phyloP scores from a whole-genome alignment of 352 stramenopile species.

The Globisporangium spinosum region DNA sequence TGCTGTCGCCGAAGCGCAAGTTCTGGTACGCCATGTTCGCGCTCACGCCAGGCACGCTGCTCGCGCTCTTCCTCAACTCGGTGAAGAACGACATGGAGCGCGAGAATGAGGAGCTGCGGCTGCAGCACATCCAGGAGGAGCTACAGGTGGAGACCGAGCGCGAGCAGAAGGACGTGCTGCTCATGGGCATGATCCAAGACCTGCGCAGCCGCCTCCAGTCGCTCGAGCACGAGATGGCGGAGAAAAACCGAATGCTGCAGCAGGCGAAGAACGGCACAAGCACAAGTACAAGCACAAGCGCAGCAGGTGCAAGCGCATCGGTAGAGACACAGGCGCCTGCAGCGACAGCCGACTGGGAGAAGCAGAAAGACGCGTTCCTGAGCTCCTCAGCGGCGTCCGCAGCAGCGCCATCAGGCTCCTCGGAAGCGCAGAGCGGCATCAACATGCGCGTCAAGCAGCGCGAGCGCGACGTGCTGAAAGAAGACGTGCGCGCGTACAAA shows the following conservation, averaged over 20 bases:
- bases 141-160: conserved; percentile 33
- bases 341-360: conserved; percentile 23
- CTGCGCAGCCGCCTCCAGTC: conserved; percentile 50
- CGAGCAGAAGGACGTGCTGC: conserved; percentile 47
- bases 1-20: conserved; percentile 64
- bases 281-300: conserved; percentile 4
- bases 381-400: not conserved
- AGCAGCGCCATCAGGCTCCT: not conserved
- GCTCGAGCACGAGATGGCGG: conserved; percentile 45
- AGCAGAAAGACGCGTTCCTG: conserved; percentile 38
- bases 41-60: conserved; percentile 58
- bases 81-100: conserved; percentile 67
- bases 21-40: conserved; percentile 64
- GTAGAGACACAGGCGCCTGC: conserved; percentile 9
- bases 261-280: not conserved
- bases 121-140: conserved; percentile 43
- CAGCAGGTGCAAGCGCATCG: conserved; percentile 1
- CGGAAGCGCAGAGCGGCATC: conserved; percentile 34
- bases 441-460: conserved; percentile 44
- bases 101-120: conserved; percentile 52
- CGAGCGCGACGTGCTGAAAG: conserved; percentile 42
- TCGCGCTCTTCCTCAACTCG: conserved; percentile 66
- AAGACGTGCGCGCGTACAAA: conserved; percentile 47
- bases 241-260: conserved; percentile 18
- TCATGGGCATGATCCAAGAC: conserved; percentile 53